Evolutionary conservation across 1,284 basidiomycete species (phyloP), one percentile per base, ranked within the genome.

Genomic region (Fistulina hepatica): DNA sequence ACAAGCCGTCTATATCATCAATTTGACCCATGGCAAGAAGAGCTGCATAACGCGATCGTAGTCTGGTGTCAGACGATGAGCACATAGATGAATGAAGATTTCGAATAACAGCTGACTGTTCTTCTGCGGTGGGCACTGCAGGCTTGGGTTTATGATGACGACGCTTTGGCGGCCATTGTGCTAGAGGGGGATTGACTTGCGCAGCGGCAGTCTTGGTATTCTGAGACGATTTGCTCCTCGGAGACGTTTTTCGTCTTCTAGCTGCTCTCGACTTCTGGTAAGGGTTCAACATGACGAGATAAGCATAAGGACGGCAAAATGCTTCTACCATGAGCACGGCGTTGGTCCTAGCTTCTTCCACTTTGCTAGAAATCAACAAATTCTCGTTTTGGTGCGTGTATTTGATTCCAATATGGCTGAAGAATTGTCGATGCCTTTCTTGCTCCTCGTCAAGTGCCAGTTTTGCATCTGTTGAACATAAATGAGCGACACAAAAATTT

Each of bases 331-430:
- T 59, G n/a, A 78, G 52, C 3, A 68, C 67, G 19, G 62, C 66
- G 41, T 66, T 67, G 3, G 73, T 65, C 25, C 73, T 66, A 41
- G 73, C 69, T 36, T 73, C 71, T 48, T 83, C 81, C 23, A 86
- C 73, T 4, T 64, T 65, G 50, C 72, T 85, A n/a, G 75, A 69
- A 4, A 64, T 61, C 10, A 85, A 60, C 10, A 85, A 60, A n/a
- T 75, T 68, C 32, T 82, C 76, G 42, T 85, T 85, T 19, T 69
- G 65, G 50, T 85, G 81, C 19, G 67, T 80, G 45, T 85, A 85
- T 38, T 63, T 67, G 5, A 82, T 67, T 7, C 79, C 77, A 17
- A 73, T 63, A 6, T 21, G 41, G 42, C 15, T 54, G 59, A 21
- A 59, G 54, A 28, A 62, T 61, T 65, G 35, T 20, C 33, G 41